Base-by-base conservation (phyloP, 1,139 yeast species). In the Arxiozyma telluris region DNA sequence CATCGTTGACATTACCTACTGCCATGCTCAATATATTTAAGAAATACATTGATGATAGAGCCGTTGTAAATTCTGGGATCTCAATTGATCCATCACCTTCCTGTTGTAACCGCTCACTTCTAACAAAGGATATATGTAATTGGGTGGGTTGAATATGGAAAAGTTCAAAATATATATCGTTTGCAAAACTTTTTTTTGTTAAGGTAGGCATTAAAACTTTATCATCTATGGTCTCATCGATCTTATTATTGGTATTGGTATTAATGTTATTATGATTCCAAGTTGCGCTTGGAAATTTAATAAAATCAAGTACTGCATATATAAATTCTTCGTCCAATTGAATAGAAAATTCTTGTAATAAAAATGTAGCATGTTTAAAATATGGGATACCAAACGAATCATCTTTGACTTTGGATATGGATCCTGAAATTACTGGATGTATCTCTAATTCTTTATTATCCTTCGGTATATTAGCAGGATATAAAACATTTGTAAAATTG, bases 281-380 rank as follows among this genome's bases (percentile, higher is more conserved):
- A 25, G 82, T 74, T 1, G 90, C 89, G 4, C 90, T 90, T 77
- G 89, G 66, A 77, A 76, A 58, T 60, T 83, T 83, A 11, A 85
- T 76, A 64, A 90, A 90, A 53, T 91, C 96, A 52, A 91, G 69
- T 54, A 91, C 68, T 0, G 96, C 90, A 70, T 85, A 84, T 62
- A 93, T 70, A 69, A 94, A 90, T 67, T 91, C 97, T 69, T 94
- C 98, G 68, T 94, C 98, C 51, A 93, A 79, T 64, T 93, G 98
- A 53, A 93, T 72, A 0, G 97, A 84, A 79, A 94, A 80, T 66
- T 93, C 97, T 71, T 94, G 98, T 53, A 94, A 70, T 56, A 94
- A 73, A 1, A 88, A 66, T 0, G 98, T 91, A 0, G 97, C 96
- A 71, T 90, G 91, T 68, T 94, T 94, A 65, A 91, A 82, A 66